Conservation (phyloP, 1,284 basidiomycete species). For the Puccinia triticina region DNA sequence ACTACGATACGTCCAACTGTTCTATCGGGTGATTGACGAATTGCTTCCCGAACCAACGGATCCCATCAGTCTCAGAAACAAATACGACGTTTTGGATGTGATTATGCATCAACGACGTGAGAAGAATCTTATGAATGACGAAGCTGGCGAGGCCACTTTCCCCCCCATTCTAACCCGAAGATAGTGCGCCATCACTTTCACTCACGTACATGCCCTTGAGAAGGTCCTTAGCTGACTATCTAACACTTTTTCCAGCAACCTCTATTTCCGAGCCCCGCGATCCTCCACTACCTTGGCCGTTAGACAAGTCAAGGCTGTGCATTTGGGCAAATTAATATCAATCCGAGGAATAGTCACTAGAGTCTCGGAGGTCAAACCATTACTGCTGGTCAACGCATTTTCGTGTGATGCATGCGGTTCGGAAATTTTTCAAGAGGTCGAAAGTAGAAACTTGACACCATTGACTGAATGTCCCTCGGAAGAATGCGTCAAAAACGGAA, state of each 20-base stretch:
- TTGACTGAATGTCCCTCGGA: constrained; percentile 71
- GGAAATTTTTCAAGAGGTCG: constrained; percentile 97
- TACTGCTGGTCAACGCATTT: constrained; percentile 95
- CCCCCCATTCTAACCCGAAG: constrained; percentile 86
- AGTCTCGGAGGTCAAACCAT: constrained; percentile 97
- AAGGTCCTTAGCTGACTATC: constrained; percentile 6
- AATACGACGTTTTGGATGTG: constrained; percentile 82
- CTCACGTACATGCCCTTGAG: constrained; percentile 54
- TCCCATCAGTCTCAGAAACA: constrained; percentile 73
- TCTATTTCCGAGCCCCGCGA: constrained; percentile 85
- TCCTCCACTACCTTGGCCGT: constrained; percentile 73
- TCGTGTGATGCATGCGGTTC: constrained; percentile 98
- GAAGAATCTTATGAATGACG: constrained; percentile 66
- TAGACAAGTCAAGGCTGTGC: constrained; percentile 79
- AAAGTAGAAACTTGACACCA: constrained; percentile 87
- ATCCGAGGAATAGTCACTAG: constrained; percentile 97
- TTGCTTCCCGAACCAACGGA: constrained; percentile 82
- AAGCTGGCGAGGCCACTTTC: constrained; percentile 67
- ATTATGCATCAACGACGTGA: constrained; percentile 89
- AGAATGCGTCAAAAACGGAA: constrained; percentile 83
- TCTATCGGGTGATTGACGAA: constrained; percentile 86
- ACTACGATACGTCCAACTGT: constrained; percentile 85
- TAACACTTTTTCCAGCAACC: constrained; percentile 67
- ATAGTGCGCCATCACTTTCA: constrained; percentile 71
- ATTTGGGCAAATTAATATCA: constrained; percentile 89